Conservation (phyloP, 352 stramenopile genomes). For the Globisporangium sylvaticum region DNA sequence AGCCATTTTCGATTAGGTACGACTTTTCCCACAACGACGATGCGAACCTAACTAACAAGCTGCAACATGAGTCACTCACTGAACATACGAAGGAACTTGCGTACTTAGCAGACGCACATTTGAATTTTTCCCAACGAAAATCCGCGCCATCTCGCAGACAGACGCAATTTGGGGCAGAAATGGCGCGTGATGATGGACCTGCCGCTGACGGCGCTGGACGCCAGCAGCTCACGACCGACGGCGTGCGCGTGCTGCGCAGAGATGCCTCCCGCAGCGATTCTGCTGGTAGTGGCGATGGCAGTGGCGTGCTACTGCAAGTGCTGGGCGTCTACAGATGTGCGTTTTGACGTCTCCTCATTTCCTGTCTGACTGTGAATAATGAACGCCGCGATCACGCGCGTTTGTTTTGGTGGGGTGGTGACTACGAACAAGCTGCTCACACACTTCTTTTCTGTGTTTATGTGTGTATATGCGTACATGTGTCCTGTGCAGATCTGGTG, state of each 20-base stretch:
- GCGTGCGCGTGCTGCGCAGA: constrained; percentile 29
- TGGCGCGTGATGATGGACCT: background rate
- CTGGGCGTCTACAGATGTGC: constrained; percentile 55
- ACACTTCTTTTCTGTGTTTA: background rate
- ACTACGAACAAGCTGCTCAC: background rate
- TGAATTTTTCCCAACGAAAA: too few relatives aligned
- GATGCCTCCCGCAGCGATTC: constrained; percentile 7
- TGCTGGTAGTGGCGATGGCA: background rate
- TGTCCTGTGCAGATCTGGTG: constrained; percentile 31
- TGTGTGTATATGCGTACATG: background rate
- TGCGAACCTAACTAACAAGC: too few relatives aligned
- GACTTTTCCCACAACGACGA: too few relatives aligned
- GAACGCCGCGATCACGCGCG: background rate
- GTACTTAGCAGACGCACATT: too few relatives aligned
- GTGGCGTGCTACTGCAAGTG: constrained; percentile 38
- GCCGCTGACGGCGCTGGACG: background rate
- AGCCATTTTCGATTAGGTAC: too few relatives aligned
- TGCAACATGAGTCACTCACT: too few relatives aligned
- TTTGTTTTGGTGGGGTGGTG: background rate
- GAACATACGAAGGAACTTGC: too few relatives aligned
- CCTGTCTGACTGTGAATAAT: background rate
- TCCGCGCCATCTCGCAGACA: too few relatives aligned
- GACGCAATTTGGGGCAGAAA: background rate
- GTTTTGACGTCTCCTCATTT: background rate
- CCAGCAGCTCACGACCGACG: constrained; percentile 32